A percentile compares a stretch with the other conserved stretches of the same genome.
These are phyloP conservation scores for Saccharomycopsis fermentans DNA, from an alignment of 805 yeast genomes.

Conservation along the genomic window DNA sequence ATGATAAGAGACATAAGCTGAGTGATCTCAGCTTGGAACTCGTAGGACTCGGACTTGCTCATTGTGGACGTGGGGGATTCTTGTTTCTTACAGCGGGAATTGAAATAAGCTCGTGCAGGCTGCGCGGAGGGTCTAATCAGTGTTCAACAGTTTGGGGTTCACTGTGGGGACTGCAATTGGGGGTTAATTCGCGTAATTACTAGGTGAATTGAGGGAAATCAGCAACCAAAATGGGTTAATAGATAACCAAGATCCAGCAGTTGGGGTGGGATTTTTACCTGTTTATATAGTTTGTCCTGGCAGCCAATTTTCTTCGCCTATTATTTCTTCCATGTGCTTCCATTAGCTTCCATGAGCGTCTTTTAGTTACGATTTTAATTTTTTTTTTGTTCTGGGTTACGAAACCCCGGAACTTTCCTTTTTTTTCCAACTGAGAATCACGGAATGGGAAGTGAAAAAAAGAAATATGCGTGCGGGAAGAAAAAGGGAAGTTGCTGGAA, in stretches of 20 bases:
- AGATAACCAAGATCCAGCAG: no score
- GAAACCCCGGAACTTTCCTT: neutral
- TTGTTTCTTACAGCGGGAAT: no score
- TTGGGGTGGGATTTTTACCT: neutral
- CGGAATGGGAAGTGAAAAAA: no score
- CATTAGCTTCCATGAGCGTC: neutral
- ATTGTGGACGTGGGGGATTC: neutral
- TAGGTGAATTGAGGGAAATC: no score
- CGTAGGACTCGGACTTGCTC: slow-evolving; percentile 64
- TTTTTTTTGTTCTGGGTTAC: neutral
- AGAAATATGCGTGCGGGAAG: no score
- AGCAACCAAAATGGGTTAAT: no score
- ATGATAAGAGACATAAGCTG: slow-evolving; percentile 99
- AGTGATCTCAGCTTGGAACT: slow-evolving; percentile 99
- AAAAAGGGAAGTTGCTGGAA: no score
- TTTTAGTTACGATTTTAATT: neutral
- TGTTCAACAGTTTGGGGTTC: no score
- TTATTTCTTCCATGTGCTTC: neutral
- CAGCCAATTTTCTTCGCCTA: neutral
- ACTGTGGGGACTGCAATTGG: neutral
- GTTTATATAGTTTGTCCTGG: neutral
- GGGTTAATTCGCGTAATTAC: neutral
- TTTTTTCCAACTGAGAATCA: no score
- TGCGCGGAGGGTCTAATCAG: no score
- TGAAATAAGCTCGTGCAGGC: neutral